Evolutionary conservation across 179 eudicot species (phyloP).

Genomic region (Patellifolia procumbens): DNA sequence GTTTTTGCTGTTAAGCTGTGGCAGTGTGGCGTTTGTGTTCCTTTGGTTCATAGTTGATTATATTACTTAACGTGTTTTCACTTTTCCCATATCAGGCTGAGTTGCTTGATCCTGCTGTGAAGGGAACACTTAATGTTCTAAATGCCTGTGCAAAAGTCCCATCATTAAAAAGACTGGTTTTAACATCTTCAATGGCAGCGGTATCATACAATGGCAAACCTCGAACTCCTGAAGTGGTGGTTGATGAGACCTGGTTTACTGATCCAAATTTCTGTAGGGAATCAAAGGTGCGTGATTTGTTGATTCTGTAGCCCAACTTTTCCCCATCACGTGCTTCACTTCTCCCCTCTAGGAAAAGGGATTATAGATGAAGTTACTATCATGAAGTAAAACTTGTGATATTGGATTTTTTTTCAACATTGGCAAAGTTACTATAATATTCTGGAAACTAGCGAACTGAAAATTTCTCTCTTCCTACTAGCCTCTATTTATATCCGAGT

Average conservation of each 20-base stretch:
- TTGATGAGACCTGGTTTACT: constrained; percentile 59
- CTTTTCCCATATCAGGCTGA: constrained; percentile 36
- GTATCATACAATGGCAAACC: constrained; percentile 47
- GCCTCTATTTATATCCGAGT: too few relatives aligned
- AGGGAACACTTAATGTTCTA: constrained; percentile 63
- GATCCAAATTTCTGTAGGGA: constrained; percentile 41
- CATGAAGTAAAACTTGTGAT: too few relatives aligned
- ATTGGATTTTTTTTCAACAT: too few relatives aligned
- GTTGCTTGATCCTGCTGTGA: constrained; percentile 60
- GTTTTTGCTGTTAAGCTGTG: neutral
- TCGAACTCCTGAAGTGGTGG: constrained; percentile 50
- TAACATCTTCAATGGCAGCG: constrained; percentile 59
- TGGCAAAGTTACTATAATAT: neutral
- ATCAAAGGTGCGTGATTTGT: constrained; percentile 32
- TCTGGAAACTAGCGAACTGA: neutral
- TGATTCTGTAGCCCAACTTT: neutral
- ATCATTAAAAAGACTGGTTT: constrained; percentile 52
- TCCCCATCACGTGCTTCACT: neutral
- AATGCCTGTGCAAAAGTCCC: constrained; percentile 48
- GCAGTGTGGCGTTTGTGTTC: neutral
- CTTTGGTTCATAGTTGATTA: neutral
- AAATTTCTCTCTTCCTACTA: too few relatives aligned
- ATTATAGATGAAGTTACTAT: neutral
- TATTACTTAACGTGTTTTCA: neutral
- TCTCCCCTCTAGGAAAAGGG: neutral